A percentile compares a stretch with the other conserved stretches of the same genome.
Conservation (phyloP, 805 yeast species). For the Cyberlindnera euphorbiae region DNA sequence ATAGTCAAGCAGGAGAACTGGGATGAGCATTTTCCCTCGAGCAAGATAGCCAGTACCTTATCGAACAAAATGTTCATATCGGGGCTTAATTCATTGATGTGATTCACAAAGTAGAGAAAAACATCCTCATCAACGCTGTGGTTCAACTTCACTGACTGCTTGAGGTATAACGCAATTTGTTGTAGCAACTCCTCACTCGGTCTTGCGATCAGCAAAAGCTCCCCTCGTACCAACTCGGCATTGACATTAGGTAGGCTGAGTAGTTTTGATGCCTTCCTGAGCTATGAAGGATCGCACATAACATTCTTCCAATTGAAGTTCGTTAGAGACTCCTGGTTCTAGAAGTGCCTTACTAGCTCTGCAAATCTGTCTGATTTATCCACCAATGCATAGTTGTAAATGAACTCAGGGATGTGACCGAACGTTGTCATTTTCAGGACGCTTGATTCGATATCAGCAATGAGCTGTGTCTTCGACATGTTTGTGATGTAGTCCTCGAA, state of each 20-base stretch:
- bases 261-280: slow-evolving; percentile 10
- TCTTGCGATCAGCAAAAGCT: slow-evolving; percentile 10
- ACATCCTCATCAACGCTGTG: slow-evolving; percentile 1
- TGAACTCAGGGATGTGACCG: slow-evolving; percentile 13
- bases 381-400: slow-evolving; percentile 10
- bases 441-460: slow-evolving; percentile 5
- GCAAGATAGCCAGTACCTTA: slow-evolving; percentile 1
- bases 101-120: slow-evolving; percentile 4
- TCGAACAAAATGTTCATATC: slow-evolving; percentile 3
- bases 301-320: slow-evolving; percentile 18
- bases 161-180: slow-evolving; percentile 14
- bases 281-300: slow-evolving; percentile 6
- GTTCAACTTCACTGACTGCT: neutral
- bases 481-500: slow-evolving; percentile 20
- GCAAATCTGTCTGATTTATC: slow-evolving; percentile 11
- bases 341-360: slow-evolving; percentile 2
- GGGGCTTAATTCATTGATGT: slow-evolving; percentile 2
- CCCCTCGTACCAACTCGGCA: slow-evolving; percentile 12
- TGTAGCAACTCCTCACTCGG: too few relatives aligned
- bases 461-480: slow-evolving; percentile 7
- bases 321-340: neutral
- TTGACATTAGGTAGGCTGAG: slow-evolving; percentile 13
- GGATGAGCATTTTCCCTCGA: slow-evolving; percentile 1
- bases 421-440: slow-evolving; percentile 2
- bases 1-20: slow-evolving; percentile 13